phyloP scores from a whole-genome alignment of 1,284 basidiomycete genomes.

The Rhodofomes roseus region DNA sequence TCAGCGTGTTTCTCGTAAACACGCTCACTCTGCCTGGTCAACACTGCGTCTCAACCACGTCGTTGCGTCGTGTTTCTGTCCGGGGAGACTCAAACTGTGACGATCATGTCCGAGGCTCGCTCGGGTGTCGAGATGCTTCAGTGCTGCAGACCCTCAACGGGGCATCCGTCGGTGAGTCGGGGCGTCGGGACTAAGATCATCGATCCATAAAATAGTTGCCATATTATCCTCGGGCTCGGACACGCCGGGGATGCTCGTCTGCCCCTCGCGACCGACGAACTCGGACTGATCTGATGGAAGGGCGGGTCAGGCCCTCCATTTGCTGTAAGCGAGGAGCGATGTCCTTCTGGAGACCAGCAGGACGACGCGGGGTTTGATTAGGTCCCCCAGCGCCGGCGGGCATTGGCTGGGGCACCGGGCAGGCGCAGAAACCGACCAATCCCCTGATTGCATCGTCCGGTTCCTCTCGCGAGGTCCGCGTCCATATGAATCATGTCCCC shows the following conservation, averaged over 20 bases:
- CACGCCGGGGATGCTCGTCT: not conserved
- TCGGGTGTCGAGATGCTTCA: no score
- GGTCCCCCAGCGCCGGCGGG: not conserved
- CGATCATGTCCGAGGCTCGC: no score
- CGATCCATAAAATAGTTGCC: not conserved
- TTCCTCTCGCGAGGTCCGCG: not conserved
- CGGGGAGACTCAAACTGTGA: no score
- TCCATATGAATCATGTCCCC: constrained; percentile 1
- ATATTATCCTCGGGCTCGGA: not conserved
- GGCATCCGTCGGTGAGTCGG: not conserved
- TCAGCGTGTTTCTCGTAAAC: no score
- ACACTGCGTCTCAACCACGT: no score
- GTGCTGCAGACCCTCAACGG: no score
- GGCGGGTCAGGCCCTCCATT: not conserved
- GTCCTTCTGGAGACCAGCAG: not conserved
- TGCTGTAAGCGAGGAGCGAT: not conserved
- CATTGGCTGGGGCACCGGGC: constrained; percentile 1
- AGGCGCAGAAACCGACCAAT: not conserved
- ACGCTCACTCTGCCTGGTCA: no score
- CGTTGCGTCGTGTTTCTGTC: no score
- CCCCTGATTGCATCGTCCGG: not conserved
- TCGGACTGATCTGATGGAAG: not conserved
- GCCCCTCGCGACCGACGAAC: constrained; percentile 1
- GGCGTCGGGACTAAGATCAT: not conserved
- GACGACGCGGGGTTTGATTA: not conserved